phyloP scores from a whole-genome alignment of 805 yeast species.

The Torulaspora gathmanii region DNA sequence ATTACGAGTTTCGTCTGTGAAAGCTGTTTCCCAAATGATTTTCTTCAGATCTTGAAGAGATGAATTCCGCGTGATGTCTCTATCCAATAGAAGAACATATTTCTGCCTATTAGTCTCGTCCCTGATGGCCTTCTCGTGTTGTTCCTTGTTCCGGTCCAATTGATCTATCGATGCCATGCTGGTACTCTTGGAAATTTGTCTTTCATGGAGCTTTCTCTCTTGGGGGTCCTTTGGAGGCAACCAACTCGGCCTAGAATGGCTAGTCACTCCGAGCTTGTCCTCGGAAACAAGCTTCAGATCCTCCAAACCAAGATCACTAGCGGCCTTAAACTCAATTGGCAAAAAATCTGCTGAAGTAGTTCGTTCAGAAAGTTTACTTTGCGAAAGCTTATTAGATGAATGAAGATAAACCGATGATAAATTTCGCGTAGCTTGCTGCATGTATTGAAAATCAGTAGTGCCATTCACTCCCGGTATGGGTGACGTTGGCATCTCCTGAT shows the following conservation, averaged over 20 bases:
- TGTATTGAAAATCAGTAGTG: constrained; percentile 31
- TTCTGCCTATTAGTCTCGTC: constrained; percentile 30
- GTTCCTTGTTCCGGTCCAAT: constrained; percentile 27
- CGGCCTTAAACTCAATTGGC: constrained; percentile 38
- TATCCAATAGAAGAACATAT: constrained; percentile 25
- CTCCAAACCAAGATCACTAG: constrained; percentile 45
- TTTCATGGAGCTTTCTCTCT: constrained; percentile 54
- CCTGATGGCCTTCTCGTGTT: constrained; percentile 24
- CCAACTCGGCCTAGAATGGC: constrained; percentile 66
- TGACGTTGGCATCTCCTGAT: constrained; percentile 40
- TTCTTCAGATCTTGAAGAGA: constrained; percentile 24
- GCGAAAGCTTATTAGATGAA: constrained; percentile 36
- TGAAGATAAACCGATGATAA: constrained; percentile 41
- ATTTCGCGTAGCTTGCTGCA: constrained; percentile 37
- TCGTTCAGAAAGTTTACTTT: constrained; percentile 38
- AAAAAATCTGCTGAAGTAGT: constrained; percentile 34
- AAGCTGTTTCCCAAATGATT: constrained; percentile 33
- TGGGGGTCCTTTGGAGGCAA: constrained; percentile 57
- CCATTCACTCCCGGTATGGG: constrained; percentile 45
- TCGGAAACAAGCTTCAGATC: constrained; percentile 56
- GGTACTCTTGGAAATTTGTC: constrained; percentile 44
- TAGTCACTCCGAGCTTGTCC: constrained; percentile 51
- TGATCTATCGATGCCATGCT: constrained; percentile 35
- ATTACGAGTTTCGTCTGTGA: constrained; percentile 23
- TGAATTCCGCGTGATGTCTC: constrained; percentile 34